Evolutionary conservation across 495 filamentous ascomycete genomes (phyloP).

Genomic region (Daldinia childiae): DNA sequence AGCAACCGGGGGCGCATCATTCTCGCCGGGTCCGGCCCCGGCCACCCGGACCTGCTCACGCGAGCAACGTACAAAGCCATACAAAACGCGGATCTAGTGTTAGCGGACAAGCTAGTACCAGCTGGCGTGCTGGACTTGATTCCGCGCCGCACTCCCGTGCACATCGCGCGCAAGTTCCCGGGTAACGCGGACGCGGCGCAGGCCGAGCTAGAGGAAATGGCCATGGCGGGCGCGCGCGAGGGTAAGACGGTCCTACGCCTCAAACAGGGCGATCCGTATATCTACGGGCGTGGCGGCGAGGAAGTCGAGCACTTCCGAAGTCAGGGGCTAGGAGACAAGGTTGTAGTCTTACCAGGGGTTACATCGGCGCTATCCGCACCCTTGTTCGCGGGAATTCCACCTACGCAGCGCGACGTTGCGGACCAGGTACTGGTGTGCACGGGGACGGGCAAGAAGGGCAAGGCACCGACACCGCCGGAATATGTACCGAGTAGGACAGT

Average conservation of each 20-base stretch:
- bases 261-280: slow-evolving; percentile 96
- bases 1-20: slow-evolving; percentile 72
- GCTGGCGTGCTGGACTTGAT: slow-evolving; percentile 85
- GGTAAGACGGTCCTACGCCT: slow-evolving; percentile 86
- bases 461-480: slow-evolving; percentile 78
- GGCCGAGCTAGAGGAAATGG: slow-evolving; percentile 85
- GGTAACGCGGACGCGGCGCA: slow-evolving; percentile 95
- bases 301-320: slow-evolving; percentile 86
- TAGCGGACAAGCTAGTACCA: slow-evolving; percentile 97
- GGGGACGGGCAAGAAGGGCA: slow-evolving; percentile 93
- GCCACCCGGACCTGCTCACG: slow-evolving; percentile 90
- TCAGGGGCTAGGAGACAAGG: slow-evolving; percentile 67
- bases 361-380: slow-evolving; percentile 88
- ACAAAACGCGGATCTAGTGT: slow-evolving; percentile 80
- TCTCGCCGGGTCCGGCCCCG: slow-evolving; percentile 92
- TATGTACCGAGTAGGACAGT: slow-evolving; percentile 81
- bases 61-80: slow-evolving; percentile 89
- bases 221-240: slow-evolving; percentile 71
- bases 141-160: slow-evolving; percentile 86
- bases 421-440: slow-evolving; percentile 96
- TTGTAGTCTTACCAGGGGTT: slow-evolving; percentile 86
- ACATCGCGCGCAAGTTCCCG: slow-evolving; percentile 96
- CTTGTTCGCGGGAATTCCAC: slow-evolving; percentile 86
- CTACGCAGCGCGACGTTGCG: slow-evolving; percentile 87
- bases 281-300: slow-evolving; percentile 94